These are phyloP conservation scores for Elongisporangium prolatum DNA, from an alignment of 352 stramenopile species.

Conservation along the genomic window DNA sequence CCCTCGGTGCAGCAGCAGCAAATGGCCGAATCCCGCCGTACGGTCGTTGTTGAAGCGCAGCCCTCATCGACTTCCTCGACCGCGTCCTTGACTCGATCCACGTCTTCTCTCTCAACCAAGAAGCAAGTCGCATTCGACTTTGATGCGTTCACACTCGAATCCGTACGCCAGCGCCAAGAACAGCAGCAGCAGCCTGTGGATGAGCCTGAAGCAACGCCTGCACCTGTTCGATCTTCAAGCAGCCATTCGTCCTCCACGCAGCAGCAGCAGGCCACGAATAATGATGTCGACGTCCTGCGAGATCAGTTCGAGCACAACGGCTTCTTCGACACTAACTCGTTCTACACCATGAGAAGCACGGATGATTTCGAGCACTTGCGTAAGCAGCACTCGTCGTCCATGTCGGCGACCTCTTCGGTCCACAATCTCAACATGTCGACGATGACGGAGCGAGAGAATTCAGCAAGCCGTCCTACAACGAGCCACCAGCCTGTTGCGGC, in stretches of 20 bases:
- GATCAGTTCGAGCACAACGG: background rate
- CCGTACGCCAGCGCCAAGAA: constrained; percentile 20
- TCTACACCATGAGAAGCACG: constrained; percentile 18
- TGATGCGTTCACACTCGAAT: constrained; percentile 42
- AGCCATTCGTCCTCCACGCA: background rate
- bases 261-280: constrained; percentile 4
- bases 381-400: constrained; percentile 17
- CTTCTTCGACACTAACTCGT: constrained; percentile 3
- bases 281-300: background rate
- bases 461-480: background rate
- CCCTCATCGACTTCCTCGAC: constrained; percentile 11
- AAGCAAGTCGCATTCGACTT: constrained; percentile 24
- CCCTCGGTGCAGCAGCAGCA: constrained; percentile 22
- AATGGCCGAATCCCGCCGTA: background rate
- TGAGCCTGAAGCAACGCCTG: background rate
- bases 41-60: constrained; percentile 13
- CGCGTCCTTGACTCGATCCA: constrained; percentile 13
- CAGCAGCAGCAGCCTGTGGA: constrained; percentile 1
- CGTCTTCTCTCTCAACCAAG: constrained; percentile 1
- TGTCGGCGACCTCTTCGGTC: background rate
- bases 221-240: constrained; percentile 1
- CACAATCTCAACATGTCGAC: background rate
- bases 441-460: background rate
- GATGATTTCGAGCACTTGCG: constrained; percentile 32
- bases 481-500: background rate